Evolutionary conservation across 2,329 filamentous ascomycete genomes (phyloP), one percentile per base, ranked within the genome.

Genomic region (Lasiodiplodia sp.): DNA sequence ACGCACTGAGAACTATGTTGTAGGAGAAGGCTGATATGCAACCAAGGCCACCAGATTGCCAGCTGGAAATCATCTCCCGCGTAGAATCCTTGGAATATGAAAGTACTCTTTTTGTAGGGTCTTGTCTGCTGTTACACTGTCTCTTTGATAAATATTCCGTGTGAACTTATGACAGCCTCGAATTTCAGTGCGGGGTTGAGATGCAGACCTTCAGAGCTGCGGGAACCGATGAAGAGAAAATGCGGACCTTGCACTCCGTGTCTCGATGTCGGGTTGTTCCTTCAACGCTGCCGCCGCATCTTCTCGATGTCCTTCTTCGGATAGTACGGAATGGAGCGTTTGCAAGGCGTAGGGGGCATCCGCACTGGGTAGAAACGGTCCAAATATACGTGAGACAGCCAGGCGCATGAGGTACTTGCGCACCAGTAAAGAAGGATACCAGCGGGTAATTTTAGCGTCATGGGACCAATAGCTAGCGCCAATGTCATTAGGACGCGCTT

Each of bases 391-490:
- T 79, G 78, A 74, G 76, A 77, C 6, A 78, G 5, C 25, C 78
- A 75, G 23, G 78, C 78, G 11, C 74, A 78, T 4, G 72, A 67
- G 3, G 77, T 79, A 55, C 78, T 80, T 7, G 72, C 73, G 4
- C 71, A 73, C 78, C 78, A 78, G 64, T 83, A 84, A n/a, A 82
- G 72, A 71, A 82, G 69, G n/a, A 84, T 68, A 2, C 74, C 82
- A 16, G 78, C 77, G 0, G 82, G 82, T 5, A 83, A 66, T 4
- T 79, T 58, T 56, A 79, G 72, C 21, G 76, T 75, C 1, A 79
- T 47, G 1, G 78, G 73, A 6, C 75, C 75, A 40, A 83, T 77
- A 0, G 77, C 37, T 2, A 78, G 66, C 11, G 75, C 71, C n/a
- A 80, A 66, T 5, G 66, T 70, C n/a, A 82, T 69, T 12, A 77